Conservation (phyloP, 768 basidiomycete genomes). For the Daedalea quercina region DNA sequence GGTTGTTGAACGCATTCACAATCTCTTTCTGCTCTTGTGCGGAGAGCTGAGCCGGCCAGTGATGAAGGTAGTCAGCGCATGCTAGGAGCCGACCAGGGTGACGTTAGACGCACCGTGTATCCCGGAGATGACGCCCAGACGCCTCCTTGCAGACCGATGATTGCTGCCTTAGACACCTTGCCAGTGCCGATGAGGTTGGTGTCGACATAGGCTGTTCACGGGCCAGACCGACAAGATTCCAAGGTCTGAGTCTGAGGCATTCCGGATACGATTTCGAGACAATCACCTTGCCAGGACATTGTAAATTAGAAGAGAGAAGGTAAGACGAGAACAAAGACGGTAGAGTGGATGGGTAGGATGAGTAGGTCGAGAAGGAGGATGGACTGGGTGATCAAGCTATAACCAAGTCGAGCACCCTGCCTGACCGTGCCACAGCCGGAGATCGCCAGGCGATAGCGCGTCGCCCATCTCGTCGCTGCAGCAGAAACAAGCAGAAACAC, state of each 20-base stretch:
- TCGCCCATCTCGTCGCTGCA: not conserved
- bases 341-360: too few relatives aligned
- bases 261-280: not conserved
- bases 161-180: slow-evolving; percentile 72
- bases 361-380: slow-evolving; percentile 6
- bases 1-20: slow-evolving; percentile 38
- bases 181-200: slow-evolving; percentile 67
- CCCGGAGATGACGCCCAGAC: slow-evolving; percentile 65
- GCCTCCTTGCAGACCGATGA: slow-evolving; percentile 67
- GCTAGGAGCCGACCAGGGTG: slow-evolving; percentile 1
- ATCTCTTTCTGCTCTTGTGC: slow-evolving; percentile 58
- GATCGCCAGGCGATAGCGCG: slow-evolving; percentile 18
- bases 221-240: not conserved
- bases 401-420: slow-evolving; percentile 1
- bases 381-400: slow-evolving; percentile 1
- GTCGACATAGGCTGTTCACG: slow-evolving; percentile 68
- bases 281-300: slow-evolving; percentile 72
- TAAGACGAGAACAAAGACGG: slow-evolving; percentile 3
- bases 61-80: not conserved
- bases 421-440: slow-evolving; percentile 12
- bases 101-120: slow-evolving; percentile 43
- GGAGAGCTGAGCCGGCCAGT: slow-evolving; percentile 41
- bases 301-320: slow-evolving; percentile 7
- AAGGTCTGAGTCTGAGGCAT: not conserved
- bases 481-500: not conserved